A percentile compares a stretch with the other conserved stretches of the same genome.
These are phyloP conservation scores for Globisporangium cylindrosporum DNA, from an alignment of 352 stramenopile species.

Conservation along the genomic window DNA sequence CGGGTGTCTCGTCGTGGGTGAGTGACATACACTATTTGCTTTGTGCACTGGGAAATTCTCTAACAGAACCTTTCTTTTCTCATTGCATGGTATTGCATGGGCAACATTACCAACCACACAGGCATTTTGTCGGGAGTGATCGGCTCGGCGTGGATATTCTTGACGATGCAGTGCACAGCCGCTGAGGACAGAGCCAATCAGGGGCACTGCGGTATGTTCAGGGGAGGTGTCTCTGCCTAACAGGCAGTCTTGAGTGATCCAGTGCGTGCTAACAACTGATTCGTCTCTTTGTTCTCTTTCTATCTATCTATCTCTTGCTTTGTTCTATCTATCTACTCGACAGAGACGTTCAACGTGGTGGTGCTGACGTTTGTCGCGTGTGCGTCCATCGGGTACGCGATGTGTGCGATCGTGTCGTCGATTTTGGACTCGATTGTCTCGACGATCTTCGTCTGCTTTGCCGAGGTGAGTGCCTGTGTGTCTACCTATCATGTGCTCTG, in stretches of 20 bases:
- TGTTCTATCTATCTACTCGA: slow-evolving; percentile 2
- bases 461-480: slow-evolving; percentile 48
- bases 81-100: not conserved
- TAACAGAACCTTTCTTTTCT: slow-evolving; percentile 11
- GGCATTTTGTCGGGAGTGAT: slow-evolving; percentile 71
- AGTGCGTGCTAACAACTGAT: not conserved
- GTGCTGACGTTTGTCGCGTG: slow-evolving; percentile 74
- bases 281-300: not conserved
- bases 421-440: slow-evolving; percentile 82
- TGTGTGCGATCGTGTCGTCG: slow-evolving; percentile 83
- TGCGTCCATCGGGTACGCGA: slow-evolving; percentile 73
- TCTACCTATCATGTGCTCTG: not conserved
- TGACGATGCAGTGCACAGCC: slow-evolving; percentile 64
- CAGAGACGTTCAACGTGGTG: slow-evolving; percentile 86
- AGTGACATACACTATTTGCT: slow-evolving; percentile 9
- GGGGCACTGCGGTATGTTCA: slow-evolving; percentile 60
- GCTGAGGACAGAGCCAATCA: slow-evolving; percentile 36
- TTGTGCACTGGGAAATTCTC: not conserved
- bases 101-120: slow-evolving; percentile 15
- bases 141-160: slow-evolving; percentile 66
- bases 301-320: slow-evolving; percentile 2
- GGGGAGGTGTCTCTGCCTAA: not conserved
- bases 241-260: not conserved
- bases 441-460: slow-evolving; percentile 88
- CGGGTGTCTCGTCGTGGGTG: slow-evolving; percentile 76